Evolutionary conservation across 202 grass and related monocot genomes (phyloP), one percentile per base, ranked within the genome.

Genomic region (Carex sylvatica): DNA sequence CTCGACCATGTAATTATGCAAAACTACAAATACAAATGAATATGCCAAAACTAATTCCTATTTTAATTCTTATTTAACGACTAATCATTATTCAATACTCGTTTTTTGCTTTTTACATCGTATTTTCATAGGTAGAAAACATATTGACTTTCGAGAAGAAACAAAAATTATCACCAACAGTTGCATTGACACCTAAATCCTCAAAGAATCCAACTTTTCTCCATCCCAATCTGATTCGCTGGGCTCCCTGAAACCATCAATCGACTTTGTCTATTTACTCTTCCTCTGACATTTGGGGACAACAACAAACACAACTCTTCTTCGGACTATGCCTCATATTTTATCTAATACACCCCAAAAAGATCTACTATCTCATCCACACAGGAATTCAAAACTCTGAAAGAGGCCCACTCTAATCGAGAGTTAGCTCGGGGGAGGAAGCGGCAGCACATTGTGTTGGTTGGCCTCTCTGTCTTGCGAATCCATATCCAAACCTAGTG

Each of bases 51-150:
- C 13, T 22, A 70, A 56, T 4, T 46, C 30, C 31, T 18, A 47
- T 36, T 24, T 24, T 18, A 40, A 24, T 68, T 24, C 28, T 10
- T 20, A 46, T 70, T 40, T n/a, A 22, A 46, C n/a, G 6, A 66
- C 23, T 33, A 35, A 35, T 66, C 63, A 35, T 66, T 16, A 35
- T 36, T 66, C 63, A 16, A 18, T 70, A 19, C 18, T 42, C 22
- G 2, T 9, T 69, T 5, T 19, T 19, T 69, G 12, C 2, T 28
- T 26, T 33, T 55, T 30, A 12, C 26, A 36, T 46, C 42, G 26
- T 55, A 78, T 24, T 20, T 71, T 74, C 49, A 44, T 86, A 90
- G 89, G 87, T 94, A 42, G 92, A 97, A 73, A 65, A 91, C 13
- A 78, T 87, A 65, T 86, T 94, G 26, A 85, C 83, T 16, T 83